These are phyloP conservation scores for Aquilaria yunnanensis DNA, from an alignment of 345 rosid species.

Conservation along the genomic window DNA sequence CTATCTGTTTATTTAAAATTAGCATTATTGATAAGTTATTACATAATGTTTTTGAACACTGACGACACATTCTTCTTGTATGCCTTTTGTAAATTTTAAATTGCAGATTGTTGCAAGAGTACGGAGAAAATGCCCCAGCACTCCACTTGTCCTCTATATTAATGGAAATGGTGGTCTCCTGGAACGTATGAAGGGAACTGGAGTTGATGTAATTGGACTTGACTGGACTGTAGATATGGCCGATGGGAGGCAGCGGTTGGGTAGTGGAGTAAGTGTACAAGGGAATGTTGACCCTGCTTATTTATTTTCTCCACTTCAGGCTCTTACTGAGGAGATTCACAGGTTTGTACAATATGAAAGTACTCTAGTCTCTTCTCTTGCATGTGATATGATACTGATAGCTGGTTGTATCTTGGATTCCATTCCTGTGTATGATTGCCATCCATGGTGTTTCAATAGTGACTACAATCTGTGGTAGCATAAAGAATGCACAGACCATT, in stretches of 20 bases:
- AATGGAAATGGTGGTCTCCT: slow-evolving; percentile 95
- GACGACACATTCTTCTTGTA: too few species aligned
- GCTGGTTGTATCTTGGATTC: background rate
- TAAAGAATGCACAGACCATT: too few species aligned
- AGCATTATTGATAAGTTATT: too few species aligned
- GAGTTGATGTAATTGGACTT: slow-evolving; percentile 92
- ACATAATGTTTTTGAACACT: too few species aligned
- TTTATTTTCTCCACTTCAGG: slow-evolving; percentile 71
- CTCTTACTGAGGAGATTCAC: slow-evolving; percentile 73
- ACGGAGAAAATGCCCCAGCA: slow-evolving; percentile 68
- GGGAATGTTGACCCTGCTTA: slow-evolving; percentile 92
- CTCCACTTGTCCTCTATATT: slow-evolving; percentile 81
- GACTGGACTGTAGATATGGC: slow-evolving; percentile 98
- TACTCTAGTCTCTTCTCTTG: too few species aligned
- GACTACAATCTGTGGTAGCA: too few species aligned
- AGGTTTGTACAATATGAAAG: slow-evolving; percentile 29
- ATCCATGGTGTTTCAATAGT: too few species aligned
- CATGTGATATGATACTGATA: background rate
- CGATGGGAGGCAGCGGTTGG: slow-evolving; percentile 75
- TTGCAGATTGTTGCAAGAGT: slow-evolving; percentile 58
- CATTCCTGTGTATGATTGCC: background rate
- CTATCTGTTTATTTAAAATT: too few species aligned
- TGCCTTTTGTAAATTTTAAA: background rate
- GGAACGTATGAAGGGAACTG: slow-evolving; percentile 82
- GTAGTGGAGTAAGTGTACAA: slow-evolving; percentile 62